phyloP scores from a whole-genome alignment of 2,329 filamentous ascomycete genomes.

The Helminthosporium solani region DNA sequence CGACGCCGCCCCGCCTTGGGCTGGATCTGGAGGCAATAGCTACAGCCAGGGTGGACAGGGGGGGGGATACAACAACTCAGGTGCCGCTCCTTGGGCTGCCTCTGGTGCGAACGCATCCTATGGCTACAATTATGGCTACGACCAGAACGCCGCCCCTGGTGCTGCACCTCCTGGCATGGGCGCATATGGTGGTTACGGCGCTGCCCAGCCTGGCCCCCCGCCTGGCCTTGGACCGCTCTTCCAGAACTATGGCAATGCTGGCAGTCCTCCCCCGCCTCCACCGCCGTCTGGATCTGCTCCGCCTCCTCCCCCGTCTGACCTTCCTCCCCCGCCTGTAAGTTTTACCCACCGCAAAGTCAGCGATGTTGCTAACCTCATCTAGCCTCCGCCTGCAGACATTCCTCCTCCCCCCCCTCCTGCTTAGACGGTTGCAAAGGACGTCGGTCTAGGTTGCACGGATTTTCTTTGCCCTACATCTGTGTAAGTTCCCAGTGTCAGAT shows the following conservation, averaged over 20 bases:
- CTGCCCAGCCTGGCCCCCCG: slow-evolving; percentile 47
- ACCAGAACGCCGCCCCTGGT: slow-evolving; percentile 24
- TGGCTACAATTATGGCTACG: slow-evolving; percentile 46
- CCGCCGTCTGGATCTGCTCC: slow-evolving; percentile 60
- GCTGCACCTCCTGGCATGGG: slow-evolving; percentile 29
- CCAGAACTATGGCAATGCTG: slow-evolving; percentile 61
- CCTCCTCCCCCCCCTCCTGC: slow-evolving; percentile 43
- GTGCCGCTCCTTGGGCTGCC: slow-evolving; percentile 42
- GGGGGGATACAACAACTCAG: slow-evolving; percentile 35
- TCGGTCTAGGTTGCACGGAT: not conserved
- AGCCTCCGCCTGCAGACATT: slow-evolving; percentile 58
- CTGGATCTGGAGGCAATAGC: slow-evolving; percentile 32
- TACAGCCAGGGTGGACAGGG: slow-evolving; percentile 24
- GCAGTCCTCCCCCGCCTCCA: slow-evolving; percentile 61
- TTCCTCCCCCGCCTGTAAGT: slow-evolving; percentile 58
- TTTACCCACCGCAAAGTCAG: slow-evolving; percentile 44
- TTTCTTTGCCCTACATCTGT: not conserved
- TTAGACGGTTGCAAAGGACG: slow-evolving; percentile 11
- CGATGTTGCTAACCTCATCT: not conserved
- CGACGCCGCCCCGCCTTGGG: slow-evolving; percentile 45
- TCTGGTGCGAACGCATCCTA: slow-evolving; percentile 40
- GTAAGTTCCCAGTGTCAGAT: not conserved
- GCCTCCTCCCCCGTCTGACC: slow-evolving; percentile 52
- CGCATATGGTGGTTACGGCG: slow-evolving; percentile 48
- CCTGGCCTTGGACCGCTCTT: slow-evolving; percentile 65